These are phyloP conservation scores for Kazachstania bromeliacearum DNA, from an alignment of 805 yeast genomes.

Conservation along the genomic window DNA sequence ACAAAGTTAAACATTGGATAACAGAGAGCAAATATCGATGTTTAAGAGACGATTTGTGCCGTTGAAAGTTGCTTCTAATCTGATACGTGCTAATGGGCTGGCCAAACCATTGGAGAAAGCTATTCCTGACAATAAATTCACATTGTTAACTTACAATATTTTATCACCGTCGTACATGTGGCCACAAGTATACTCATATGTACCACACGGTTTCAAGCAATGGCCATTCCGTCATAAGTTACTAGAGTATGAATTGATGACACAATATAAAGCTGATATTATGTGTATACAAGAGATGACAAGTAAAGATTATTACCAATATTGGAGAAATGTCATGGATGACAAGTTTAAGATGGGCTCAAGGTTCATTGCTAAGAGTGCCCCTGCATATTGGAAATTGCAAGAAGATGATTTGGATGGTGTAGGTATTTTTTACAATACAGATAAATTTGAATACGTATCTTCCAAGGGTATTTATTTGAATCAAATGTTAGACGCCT, in stretches of 20 bases:
- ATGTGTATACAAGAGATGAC: slow-evolving; percentile 55
- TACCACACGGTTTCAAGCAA: slow-evolving; percentile 37
- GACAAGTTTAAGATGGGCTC: slow-evolving; percentile 36
- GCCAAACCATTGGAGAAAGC: not conserved
- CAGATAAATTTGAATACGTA: slow-evolving; percentile 36
- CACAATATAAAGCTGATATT: slow-evolving; percentile 37
- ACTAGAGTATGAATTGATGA: slow-evolving; percentile 31
- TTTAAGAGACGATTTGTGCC: no score
- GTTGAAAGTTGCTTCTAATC: not conserved
- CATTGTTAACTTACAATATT: slow-evolving; percentile 37
- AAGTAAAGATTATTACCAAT: slow-evolving; percentile 30
- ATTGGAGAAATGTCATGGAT: slow-evolving; percentile 31
- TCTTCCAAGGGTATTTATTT: slow-evolving; percentile 30
- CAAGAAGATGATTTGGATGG: slow-evolving; percentile 46
- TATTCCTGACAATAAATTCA: slow-evolving; percentile 12
- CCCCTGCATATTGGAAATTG: slow-evolving; percentile 45
- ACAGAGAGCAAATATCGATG: no score
- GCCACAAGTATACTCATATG: slow-evolving; percentile 45
- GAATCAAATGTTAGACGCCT: slow-evolving; percentile 24
- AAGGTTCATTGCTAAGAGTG: slow-evolving; percentile 39
- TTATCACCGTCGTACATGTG: slow-evolving; percentile 50
- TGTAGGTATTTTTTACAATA: slow-evolving; percentile 45
- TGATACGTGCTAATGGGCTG: no score
- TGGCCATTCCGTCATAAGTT: slow-evolving; percentile 43
- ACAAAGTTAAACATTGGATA: no score